A percentile compares a stretch with the other conserved stretches of the same genome.
Evolutionary conservation across 2,329 filamentous ascomycete genomes (phyloP).

Genomic region (Graphilbum fragrans): DNA sequence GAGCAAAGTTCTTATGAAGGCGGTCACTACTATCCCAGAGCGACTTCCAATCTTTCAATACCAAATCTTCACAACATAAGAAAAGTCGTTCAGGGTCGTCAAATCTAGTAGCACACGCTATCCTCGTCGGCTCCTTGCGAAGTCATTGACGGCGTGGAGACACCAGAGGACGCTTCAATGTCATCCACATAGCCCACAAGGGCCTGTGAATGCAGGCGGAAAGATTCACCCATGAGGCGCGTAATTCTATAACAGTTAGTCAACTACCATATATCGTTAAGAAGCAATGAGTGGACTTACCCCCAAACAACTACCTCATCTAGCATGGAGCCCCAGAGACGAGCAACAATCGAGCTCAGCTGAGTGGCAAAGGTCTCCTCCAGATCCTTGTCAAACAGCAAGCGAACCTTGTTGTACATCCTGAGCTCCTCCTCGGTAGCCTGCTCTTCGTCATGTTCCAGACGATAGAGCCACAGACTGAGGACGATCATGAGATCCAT

Average conservation of each 20-base stretch:
- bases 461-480: constrained; percentile 93
- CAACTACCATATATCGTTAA: background rate
- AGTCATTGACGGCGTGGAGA: constrained; percentile 59
- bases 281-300: constrained; percentile 45
- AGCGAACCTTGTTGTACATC: constrained; percentile 89
- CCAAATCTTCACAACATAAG: constrained; percentile 20
- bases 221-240: constrained; percentile 94
- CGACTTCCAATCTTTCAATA: constrained; percentile 7
- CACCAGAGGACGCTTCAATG: constrained; percentile 54
- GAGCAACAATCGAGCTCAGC: constrained; percentile 87
- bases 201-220: constrained; percentile 92
- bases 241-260: constrained; percentile 58
- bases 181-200: constrained; percentile 91
- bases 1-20: no score
- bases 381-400: constrained; percentile 81
- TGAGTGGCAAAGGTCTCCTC: constrained; percentile 71
- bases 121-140: constrained; percentile 61
- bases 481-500: constrained; percentile 97
- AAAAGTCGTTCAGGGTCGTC: constrained; percentile 39
- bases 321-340: constrained; percentile 94
- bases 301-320: constrained; percentile 99
- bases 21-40: background rate
- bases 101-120: constrained; percentile 50
- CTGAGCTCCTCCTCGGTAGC: constrained; percentile 70
- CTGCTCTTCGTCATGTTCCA: constrained; percentile 96